Base-by-base conservation (phyloP, 345 rosid genomes). In the Salix udensis region DNA sequence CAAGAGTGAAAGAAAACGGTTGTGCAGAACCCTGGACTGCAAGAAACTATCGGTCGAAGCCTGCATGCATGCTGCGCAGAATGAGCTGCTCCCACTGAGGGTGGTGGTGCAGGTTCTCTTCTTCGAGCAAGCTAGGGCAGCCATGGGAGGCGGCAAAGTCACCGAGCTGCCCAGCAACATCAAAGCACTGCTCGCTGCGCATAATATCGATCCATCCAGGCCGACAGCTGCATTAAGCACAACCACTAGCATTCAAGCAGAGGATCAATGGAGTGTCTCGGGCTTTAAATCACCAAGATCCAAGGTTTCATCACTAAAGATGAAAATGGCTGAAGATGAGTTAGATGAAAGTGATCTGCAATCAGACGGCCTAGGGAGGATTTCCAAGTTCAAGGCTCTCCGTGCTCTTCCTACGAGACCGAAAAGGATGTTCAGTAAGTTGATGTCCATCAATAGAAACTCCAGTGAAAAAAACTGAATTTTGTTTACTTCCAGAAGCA, bases 51-150 rank as follows among this genome's bases (percentile, higher is more conserved):
- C 99, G 5, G 87, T 92, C 82, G 97, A 93, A 78, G 98, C 97
- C 37, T 96, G 99, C 84, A 93, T 93, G 98, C 99, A 96, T 68
- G 98, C 99, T 0, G 98, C 99, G 0, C 97, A 91, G 71, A 96
- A 96, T 58, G 99, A 96, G 86, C 76, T 88, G 70, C 94, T 96
- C 50, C 99, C 99, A 0, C 73, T 96, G 12, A 86, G 99, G 76
- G 98, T 96, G 5, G 99, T 96, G 55, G 97, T 96, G 2, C 98
- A 96, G 86, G 99, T 93, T 83, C 91, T 96, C 66, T 96, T 96
- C 85, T 91, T 89, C 39, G 99, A 96, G 86, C 99, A 96, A 78
- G 92, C 97, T 18, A 86, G 98, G 82, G 92, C 98, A 2, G 88
- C 94, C 44, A 84, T 78, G 74, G 86, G 86, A 1, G 91, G 94